Percentiles rank a stretch among this genome's conserved stretches.
Conservation (phyloP, 2,329 filamentous ascomycete genomes). For the Chrysoporthe cubensis region DNA sequence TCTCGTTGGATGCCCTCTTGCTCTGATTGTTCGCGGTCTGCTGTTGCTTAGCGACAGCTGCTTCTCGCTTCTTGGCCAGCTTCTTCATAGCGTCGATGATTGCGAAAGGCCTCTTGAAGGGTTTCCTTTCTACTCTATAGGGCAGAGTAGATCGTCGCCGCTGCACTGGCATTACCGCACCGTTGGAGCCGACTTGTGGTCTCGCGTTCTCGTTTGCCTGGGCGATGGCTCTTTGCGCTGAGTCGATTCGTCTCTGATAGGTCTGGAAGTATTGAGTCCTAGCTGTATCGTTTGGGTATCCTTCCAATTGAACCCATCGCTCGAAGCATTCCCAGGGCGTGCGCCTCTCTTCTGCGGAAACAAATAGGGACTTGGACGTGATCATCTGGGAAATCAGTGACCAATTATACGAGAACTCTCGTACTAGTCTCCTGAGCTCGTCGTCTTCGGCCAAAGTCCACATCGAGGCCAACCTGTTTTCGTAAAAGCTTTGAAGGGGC, state of each 20-base stretch:
- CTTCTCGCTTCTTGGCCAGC: constrained; percentile 90
- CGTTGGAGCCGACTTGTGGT: constrained; percentile 40
- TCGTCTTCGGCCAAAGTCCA: constrained; percentile 93
- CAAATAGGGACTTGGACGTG: constrained; percentile 72
- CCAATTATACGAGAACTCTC: constrained; percentile 97
- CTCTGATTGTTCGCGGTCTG: constrained; percentile 77
- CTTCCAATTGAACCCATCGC: constrained; percentile 90
- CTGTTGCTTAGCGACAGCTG: constrained; percentile 82
- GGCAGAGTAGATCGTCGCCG: constrained; percentile 77
- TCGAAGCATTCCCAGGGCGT: constrained; percentile 99
- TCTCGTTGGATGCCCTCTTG: constrained; percentile 79
- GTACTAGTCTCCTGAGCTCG: constrained; percentile 80
- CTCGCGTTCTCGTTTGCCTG: constrained; percentile 51
- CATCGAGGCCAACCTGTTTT: constrained; percentile 82
- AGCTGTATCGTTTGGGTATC: constrained; percentile 87
- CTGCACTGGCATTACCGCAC: constrained; percentile 53
- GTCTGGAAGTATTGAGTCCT: constrained; percentile 93
- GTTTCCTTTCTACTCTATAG: constrained; percentile 81
- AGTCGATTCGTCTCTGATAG: constrained; percentile 64
- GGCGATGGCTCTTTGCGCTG: constrained; percentile 58
- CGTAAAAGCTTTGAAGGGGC: constrained; percentile 89
- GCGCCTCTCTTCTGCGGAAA: constrained; percentile 84
- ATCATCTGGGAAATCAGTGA: constrained; percentile 87
- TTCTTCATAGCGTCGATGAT: constrained; percentile 96
- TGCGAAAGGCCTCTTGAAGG: constrained; percentile 83